Evolutionary conservation across 768 basidiomycete species (phyloP), one percentile per base, ranked within the genome.

Genomic region (Rhodotorula sphaerocarpa): DNA sequence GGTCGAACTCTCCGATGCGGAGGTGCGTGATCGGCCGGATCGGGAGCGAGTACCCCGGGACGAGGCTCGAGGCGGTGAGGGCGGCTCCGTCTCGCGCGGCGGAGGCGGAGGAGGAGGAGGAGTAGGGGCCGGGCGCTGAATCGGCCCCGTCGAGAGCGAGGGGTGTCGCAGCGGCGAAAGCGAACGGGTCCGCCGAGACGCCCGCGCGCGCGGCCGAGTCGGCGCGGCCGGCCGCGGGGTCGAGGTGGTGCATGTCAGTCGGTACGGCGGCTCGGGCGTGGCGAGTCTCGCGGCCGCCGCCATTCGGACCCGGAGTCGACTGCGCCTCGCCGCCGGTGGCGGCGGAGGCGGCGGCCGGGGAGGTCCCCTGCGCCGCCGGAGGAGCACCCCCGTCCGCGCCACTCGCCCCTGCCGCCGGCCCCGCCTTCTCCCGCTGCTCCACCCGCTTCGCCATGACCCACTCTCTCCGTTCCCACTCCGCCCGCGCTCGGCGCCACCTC

Each of bases 1-100:
- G 90, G 72, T 97, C 91, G 73, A 80, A 92, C 93, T 95, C 67
- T 85, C 84, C 48, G 86, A 80, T 33, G 75, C 76, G 36, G 63
- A 65, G 54, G 54, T 50, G 48, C 43, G 65, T 46, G 61, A 70
- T 65, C 52, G 50, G 55, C 48, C 54, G 45, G 54, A 51, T 59
- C n/a, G 46, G 64, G 46, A 34, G 51, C 21, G 54, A 28, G 27
- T n/a, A 30, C 10, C n/a, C n/a, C 27, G 46, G 25, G 28, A 25
- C n/a, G 5, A n/a, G 16, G 33, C 5, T 50, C 11, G 30, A 25
- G 33, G 33, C 5, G 50, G 31, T 18, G 9, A 3, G 31, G 50
- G 50, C 61, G 16, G 57, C 55, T 36, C 61, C 25, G 74, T 54
- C 39, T 21, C 23, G 11, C 34, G 20, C 20, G 30, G 18, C 20